Evolutionary conservation across 2,329 filamentous ascomycete genomes (phyloP).

Genomic region (Didymella exigua): DNA sequence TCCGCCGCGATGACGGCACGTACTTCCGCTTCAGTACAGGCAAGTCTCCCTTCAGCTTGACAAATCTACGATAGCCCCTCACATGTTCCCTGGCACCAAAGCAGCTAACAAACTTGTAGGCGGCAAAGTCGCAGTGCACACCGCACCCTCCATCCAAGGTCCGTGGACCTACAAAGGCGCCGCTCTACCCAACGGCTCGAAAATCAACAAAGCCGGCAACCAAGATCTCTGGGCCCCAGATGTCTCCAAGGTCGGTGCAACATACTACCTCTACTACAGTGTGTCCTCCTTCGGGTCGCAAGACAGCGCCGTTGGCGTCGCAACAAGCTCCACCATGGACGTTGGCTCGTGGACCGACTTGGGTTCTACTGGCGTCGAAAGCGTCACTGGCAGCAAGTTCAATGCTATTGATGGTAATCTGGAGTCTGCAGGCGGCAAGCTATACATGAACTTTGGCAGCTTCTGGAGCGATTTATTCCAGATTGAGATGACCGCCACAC

Average conservation of each 20-base stretch:
- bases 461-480: conserved; percentile 72
- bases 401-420: conserved; percentile 61
- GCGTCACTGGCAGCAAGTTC: conserved; percentile 47
- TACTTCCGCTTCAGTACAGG: conserved; percentile 60
- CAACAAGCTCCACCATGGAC: conserved; percentile 57
- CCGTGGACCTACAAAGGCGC: conserved; percentile 59
- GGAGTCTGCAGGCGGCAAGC: conserved; percentile 51
- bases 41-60: conserved; percentile 30
- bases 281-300: conserved; percentile 68
- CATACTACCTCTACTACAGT: conserved; percentile 70
- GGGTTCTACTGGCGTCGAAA: conserved; percentile 59
- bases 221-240: conserved; percentile 67
- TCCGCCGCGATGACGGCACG: conserved; percentile 53
- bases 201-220: conserved; percentile 53
- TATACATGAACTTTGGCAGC: conserved; percentile 67
- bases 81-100: too few relatives aligned
- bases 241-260: conserved; percentile 60
- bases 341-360: conserved; percentile 62
- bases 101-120: too few relatives aligned
- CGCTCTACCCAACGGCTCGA: conserved; percentile 54
- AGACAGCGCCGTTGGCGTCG: conserved; percentile 65
- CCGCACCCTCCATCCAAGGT: conserved; percentile 54
- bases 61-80: too few relatives aligned
- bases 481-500: conserved; percentile 54
- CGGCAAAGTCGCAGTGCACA: conserved; percentile 56